A percentile compares a stretch with the other conserved stretches of the same genome.
Conservation (phyloP, 305 asterid species). For the Andrographis paniculata region DNA sequence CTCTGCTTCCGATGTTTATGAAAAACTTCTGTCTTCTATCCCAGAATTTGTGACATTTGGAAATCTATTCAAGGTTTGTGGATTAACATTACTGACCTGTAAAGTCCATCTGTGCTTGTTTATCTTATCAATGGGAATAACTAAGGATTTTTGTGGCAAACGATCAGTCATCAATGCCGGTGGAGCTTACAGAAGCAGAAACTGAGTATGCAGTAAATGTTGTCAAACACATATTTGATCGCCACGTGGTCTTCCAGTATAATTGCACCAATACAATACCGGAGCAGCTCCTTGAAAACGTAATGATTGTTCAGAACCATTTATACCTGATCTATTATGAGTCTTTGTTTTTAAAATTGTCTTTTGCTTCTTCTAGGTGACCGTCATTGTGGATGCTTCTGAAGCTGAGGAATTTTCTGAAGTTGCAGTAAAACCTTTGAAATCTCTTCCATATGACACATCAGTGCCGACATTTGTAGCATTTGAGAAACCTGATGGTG, state of each 20-base stretch:
- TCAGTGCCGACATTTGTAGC: conserved; percentile 75
- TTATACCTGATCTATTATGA: conserved; percentile 6
- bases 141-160: conserved; percentile 11
- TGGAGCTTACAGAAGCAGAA: conserved; percentile 96
- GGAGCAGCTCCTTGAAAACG: conserved; percentile 74
- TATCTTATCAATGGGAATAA: conserved; percentile 3
- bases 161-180: conserved; percentile 66
- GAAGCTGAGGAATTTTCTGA: conserved; percentile 82
- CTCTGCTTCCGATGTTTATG: conserved; percentile 55
- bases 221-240: conserved; percentile 72
- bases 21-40: conserved; percentile 52
- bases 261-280: conserved; percentile 80
- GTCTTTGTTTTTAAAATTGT: conserved; percentile 14
- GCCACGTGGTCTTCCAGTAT: conserved; percentile 73
- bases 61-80: conserved; percentile 67
- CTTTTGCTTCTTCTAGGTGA: conserved; percentile 40
- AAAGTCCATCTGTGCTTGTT: background rate
- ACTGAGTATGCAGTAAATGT: conserved; percentile 82
- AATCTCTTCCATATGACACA: conserved; percentile 61
- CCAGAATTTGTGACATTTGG: conserved; percentile 73
- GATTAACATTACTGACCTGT: background rate
- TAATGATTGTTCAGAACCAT: conserved; percentile 18
- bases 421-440: conserved; percentile 55
- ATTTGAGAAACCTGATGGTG: conserved; percentile 76
- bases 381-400: conserved; percentile 73